Conservation (phyloP, 2,329 filamentous ascomycete genomes). For the Fusarium camptoceras region DNA sequence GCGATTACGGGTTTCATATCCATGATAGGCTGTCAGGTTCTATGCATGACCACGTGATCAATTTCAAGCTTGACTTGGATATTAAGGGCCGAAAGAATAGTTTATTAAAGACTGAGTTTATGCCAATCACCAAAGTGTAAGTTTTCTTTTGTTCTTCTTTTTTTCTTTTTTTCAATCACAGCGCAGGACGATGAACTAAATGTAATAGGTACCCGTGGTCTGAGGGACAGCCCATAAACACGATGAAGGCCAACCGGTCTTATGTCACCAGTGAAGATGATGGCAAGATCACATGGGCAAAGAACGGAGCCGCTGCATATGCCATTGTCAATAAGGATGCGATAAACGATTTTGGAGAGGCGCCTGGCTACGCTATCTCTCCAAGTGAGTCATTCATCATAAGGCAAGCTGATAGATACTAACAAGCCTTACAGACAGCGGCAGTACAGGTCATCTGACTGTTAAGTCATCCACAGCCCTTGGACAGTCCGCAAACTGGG, state of each 20-base stretch:
- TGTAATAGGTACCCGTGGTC: conserved; percentile 56
- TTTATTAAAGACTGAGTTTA: conserved; percentile 52
- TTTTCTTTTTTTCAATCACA: fast-evolving
- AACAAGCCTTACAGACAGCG: conserved; percentile 12
- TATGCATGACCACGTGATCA: conserved; percentile 68
- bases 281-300: conserved; percentile 60
- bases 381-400: conserved; percentile 10
- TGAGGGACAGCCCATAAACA: conserved; percentile 59
- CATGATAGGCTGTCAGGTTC: conserved; percentile 60
- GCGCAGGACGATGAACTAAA: not conserved
- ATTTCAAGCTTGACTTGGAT: conserved; percentile 67
- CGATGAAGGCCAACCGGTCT: conserved; percentile 61
- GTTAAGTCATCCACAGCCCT: conserved; percentile 61
- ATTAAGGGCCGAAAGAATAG: conserved; percentile 61
- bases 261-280: conserved; percentile 58
- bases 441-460: conserved; percentile 55
- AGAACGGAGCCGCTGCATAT: conserved; percentile 61
- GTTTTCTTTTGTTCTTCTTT: not conserved
- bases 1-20: conserved; percentile 63
- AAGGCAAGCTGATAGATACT: not conserved
- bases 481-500: conserved; percentile 60
- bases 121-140: conserved; percentile 29
- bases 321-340: conserved; percentile 63
- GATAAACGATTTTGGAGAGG: conserved; percentile 63
- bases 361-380: conserved; percentile 55